These are phyloP conservation scores for Thalassiosira mediterranea DNA, from an alignment of 352 stramenopile species.

Conservation along the genomic window DNA sequence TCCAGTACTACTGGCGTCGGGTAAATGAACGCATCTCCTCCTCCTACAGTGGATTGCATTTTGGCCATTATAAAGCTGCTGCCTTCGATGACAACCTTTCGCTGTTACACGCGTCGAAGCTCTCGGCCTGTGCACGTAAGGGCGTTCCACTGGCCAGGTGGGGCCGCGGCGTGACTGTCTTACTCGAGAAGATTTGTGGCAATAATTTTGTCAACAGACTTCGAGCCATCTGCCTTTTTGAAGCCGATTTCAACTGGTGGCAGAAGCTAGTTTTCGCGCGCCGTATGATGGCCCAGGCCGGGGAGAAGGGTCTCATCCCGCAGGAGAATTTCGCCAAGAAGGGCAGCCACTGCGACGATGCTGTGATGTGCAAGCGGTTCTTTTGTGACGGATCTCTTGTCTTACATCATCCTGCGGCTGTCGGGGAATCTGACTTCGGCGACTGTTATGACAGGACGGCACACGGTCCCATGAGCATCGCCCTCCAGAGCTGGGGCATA, in stretches of 20 bases:
- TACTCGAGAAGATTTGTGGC: constrained; percentile 35
- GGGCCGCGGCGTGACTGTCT: constrained; percentile 21
- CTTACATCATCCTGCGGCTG: neutral
- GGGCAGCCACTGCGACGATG: neutral
- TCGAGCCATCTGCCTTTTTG: constrained; percentile 32
- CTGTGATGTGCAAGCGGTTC: neutral
- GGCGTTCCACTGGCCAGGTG: constrained; percentile 25
- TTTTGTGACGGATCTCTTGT: constrained; percentile 6
- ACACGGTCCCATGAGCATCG: neutral
- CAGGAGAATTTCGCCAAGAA: constrained; percentile 21
- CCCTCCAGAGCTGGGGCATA: constrained; percentile 2
- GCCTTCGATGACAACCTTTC: constrained; percentile 1
- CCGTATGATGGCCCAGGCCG: constrained; percentile 6
- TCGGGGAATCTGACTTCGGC: neutral
- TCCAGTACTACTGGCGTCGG: constrained; percentile 13
- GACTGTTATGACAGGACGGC: constrained; percentile 1
- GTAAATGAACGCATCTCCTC: constrained; percentile 19
- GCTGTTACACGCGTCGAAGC: constrained; percentile 15
- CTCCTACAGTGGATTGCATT: constrained; percentile 20
- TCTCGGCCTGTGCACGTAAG: neutral
- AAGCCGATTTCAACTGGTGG: constrained; percentile 45
- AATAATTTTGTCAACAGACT: constrained; percentile 26
- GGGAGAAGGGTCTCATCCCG: neutral
- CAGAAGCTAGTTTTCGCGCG: constrained; percentile 25
- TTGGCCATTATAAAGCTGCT: constrained; percentile 40